Evolutionary conservation across 805 yeast genomes (phyloP).

Genomic region (Metschnikowia sp.): DNA sequence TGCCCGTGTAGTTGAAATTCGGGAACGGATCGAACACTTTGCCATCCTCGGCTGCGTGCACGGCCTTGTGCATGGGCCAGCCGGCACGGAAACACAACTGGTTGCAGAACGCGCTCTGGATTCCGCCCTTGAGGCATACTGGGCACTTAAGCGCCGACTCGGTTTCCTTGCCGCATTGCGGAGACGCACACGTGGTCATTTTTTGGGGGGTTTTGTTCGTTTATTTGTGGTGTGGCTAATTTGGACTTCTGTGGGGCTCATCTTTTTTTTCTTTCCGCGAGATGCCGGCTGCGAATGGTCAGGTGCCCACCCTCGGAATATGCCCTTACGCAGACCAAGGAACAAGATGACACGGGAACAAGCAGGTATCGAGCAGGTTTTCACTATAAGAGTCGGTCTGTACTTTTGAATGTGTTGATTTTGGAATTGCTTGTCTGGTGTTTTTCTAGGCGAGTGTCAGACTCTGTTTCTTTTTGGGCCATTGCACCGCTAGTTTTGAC

Average conservation of each 20-base stretch:
- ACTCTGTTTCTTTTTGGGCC: too few species aligned
- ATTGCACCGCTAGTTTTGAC: too few species aligned
- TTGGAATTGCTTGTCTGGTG: too few species aligned
- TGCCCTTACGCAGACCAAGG: too few species aligned
- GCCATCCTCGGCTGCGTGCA: conserved; percentile 59
- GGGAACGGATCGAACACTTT: conserved; percentile 86
- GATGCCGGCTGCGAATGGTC: neutral
- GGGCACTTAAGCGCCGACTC: conserved; percentile 83
- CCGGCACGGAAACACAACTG: conserved; percentile 76
- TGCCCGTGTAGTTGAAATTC: conserved; percentile 68
- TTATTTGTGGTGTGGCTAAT: too few species aligned
- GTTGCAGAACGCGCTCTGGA: conserved; percentile 68
- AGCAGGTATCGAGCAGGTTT: too few species aligned
- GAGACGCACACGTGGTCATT: conserved; percentile 57
- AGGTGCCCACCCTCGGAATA: too few species aligned
- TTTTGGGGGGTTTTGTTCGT: neutral
- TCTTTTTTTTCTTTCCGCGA: neutral
- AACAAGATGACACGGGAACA: too few species aligned
- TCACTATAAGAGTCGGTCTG: too few species aligned
- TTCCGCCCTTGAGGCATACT: conserved; percentile 72
- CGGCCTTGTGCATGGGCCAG: conserved; percentile 70
- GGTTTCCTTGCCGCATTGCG: conserved; percentile 83
- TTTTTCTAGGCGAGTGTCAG: too few species aligned
- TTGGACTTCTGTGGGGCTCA: too few species aligned
- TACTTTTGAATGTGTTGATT: too few species aligned